Evolutionary conservation across 1,139 yeast genomes (phyloP).

Genomic region (Suhomyces atakaporum): DNA sequence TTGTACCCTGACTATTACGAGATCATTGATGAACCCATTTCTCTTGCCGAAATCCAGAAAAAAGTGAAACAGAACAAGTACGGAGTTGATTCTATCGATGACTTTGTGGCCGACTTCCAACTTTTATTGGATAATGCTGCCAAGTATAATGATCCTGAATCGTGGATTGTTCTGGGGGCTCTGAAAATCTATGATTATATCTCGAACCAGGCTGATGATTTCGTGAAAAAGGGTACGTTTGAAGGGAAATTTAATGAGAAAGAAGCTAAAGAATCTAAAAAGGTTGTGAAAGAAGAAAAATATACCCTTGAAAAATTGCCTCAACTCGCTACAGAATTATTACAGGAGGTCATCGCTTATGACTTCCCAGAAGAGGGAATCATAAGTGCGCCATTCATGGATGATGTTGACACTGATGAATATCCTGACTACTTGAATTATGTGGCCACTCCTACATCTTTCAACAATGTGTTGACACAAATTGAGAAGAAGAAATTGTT

Average conservation of each 20-base stretch:
- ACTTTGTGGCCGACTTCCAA: conserved; percentile 57
- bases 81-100: conserved; percentile 27
- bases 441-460: conserved; percentile 58
- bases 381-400: conserved; percentile 58
- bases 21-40: conserved; percentile 63
- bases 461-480: conserved; percentile 45
- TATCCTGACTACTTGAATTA: conserved; percentile 63
- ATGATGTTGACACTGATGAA: conserved; percentile 53
- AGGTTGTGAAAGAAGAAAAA: conserved; percentile 13
- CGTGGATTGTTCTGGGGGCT: conserved; percentile 64
- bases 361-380: conserved; percentile 46
- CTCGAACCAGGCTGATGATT: conserved; percentile 38
- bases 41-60: conserved; percentile 62
- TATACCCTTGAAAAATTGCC: conserved; percentile 27
- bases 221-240: conserved; percentile 11
- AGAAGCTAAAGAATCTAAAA: conserved; percentile 18
- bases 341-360: conserved; percentile 44
- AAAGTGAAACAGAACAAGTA: conserved; percentile 43
- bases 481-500: conserved; percentile 45
- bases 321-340: conserved; percentile 24
- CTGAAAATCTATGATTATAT: conserved; percentile 45
- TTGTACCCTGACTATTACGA: conserved; percentile 82
- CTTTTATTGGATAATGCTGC: conserved; percentile 60
- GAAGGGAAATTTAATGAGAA: conserved; percentile 16
- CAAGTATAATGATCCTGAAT: conserved; percentile 60